These are phyloP conservation scores for Malassezia psittaci DNA, from an alignment of 1,284 basidiomycete genomes.

Conservation along the genomic window DNA sequence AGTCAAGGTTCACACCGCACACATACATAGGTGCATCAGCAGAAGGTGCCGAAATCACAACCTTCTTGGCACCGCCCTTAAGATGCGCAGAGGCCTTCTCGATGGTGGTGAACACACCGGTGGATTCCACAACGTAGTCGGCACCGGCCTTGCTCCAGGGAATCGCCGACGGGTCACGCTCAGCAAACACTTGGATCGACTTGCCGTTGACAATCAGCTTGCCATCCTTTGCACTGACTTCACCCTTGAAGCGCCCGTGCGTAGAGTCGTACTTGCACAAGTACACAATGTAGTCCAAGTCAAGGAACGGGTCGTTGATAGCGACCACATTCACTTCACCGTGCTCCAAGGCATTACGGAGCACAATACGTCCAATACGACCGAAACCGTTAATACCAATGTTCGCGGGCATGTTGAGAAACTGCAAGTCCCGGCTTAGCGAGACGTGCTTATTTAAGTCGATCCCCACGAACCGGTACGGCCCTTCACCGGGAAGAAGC, in stretches of 20 bases:
- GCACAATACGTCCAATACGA: slow-evolving; percentile 60
- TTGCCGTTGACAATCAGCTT: slow-evolving; percentile 82
- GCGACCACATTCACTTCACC: slow-evolving; percentile 36
- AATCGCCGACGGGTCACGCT: slow-evolving; percentile 81
- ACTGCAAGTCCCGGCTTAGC: background rate
- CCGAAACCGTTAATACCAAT: slow-evolving; percentile 32
- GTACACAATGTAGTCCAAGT: slow-evolving; percentile 61
- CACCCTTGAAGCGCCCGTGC: slow-evolving; percentile 88
- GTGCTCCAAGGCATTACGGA: slow-evolving; percentile 60
- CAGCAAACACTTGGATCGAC: slow-evolving; percentile 64
- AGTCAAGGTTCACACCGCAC: slow-evolving; percentile 84
- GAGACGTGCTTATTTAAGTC: background rate
- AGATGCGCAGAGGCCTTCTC: slow-evolving; percentile 82
- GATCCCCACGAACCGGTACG: background rate
- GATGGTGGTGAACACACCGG: slow-evolving; percentile 96
- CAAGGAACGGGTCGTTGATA: slow-evolving; percentile 69
- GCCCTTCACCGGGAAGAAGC: background rate
- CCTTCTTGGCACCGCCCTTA: slow-evolving; percentile 99
- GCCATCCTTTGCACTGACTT: slow-evolving; percentile 71
- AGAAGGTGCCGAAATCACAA: slow-evolving; percentile 97
- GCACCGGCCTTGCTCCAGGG: slow-evolving; percentile 72
- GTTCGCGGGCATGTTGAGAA: slow-evolving; percentile 6
- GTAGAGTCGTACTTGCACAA: slow-evolving; percentile 99
- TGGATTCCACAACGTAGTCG: slow-evolving; percentile 92
- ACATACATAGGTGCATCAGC: slow-evolving; percentile 87